phyloP scores from a whole-genome alignment of 73 alveolate species.

The Paramecium pentaurelia region DNA sequence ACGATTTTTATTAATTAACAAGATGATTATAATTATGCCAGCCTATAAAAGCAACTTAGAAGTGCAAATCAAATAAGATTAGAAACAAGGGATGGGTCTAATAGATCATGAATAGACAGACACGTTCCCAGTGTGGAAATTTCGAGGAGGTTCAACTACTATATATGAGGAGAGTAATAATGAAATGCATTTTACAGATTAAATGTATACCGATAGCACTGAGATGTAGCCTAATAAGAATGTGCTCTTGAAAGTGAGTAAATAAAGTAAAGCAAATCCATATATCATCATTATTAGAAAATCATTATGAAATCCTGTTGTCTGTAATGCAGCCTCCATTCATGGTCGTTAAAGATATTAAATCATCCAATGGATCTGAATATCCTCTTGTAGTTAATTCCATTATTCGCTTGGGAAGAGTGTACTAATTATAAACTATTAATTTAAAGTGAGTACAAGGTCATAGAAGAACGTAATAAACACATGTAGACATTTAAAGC shows the following conservation, averaged over 20 bases:
- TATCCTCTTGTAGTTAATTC: background rate
- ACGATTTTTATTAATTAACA: background rate
- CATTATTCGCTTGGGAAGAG: constrained; percentile 30
- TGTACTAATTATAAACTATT: background rate
- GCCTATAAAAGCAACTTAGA: constrained; percentile 14
- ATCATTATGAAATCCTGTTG: background rate
- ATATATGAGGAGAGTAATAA: constrained; percentile 19
- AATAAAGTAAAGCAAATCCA: background rate
- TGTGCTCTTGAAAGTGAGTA: background rate
- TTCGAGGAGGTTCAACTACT: background rate
- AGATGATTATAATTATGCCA: constrained; percentile 19
- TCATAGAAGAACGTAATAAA: background rate
- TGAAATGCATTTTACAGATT: background rate
- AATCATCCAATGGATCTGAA: background rate
- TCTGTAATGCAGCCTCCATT: background rate
- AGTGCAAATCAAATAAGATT: background rate
- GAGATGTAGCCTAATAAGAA: background rate
- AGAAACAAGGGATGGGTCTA: background rate
- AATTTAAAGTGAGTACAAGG: constrained; percentile 19
- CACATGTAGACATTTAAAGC: background rate
- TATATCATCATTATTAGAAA: background rate
- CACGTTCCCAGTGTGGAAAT: constrained; percentile 27
- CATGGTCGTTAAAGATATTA: constrained; percentile 18
- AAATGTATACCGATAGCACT: background rate
- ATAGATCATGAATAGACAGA: constrained; percentile 20